A percentile compares a stretch with the other conserved stretches of the same genome.
Conservation (phyloP, 108 stramenopile species). For the Skeletonema grethae region DNA sequence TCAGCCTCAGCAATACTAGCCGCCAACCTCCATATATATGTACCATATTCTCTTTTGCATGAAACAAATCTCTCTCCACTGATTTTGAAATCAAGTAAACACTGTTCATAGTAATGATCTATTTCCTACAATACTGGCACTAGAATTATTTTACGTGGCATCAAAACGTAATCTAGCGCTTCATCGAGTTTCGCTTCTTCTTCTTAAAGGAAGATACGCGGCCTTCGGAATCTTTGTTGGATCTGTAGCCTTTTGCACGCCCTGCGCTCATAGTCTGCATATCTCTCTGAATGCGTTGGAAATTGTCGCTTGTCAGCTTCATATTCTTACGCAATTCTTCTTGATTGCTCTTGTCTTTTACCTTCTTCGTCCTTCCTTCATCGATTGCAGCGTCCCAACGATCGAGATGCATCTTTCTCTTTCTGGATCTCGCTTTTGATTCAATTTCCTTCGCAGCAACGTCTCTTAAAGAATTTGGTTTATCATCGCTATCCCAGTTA, state of each 20-base stretch:
- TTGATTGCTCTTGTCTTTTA: conserved; percentile 27
- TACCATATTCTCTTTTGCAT: neutral
- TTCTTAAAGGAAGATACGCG: conserved; percentile 20
- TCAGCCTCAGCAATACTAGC: conserved; percentile 2
- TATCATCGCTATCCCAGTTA: conserved; percentile 62
- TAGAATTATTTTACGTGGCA: neutral
- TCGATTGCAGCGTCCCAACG: conserved; percentile 77
- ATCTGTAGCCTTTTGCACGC: conserved; percentile 49
- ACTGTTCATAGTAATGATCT: neutral
- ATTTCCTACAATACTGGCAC: neutral
- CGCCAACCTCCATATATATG: neutral
- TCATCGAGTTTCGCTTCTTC: conserved; percentile 27
- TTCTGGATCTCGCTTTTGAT: conserved; percentile 52
- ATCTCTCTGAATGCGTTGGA: conserved; percentile 65
- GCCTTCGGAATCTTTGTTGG: conserved; percentile 8
- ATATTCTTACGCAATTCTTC: conserved; percentile 5
- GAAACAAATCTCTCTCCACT: neutral
- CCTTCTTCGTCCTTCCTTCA: conserved; percentile 64
- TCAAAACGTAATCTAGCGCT: conserved; percentile 1
- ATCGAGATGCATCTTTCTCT: conserved; percentile 73
- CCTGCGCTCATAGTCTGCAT: conserved; percentile 57
- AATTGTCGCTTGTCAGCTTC: conserved; percentile 51
- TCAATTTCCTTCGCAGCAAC: conserved; percentile 43
- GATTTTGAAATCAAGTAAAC: conserved; percentile 7
- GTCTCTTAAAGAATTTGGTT: conserved; percentile 5